Conservation (phyloP, 192 early-diverging fungal species). For the Irineochytrium annulatum region DNA sequence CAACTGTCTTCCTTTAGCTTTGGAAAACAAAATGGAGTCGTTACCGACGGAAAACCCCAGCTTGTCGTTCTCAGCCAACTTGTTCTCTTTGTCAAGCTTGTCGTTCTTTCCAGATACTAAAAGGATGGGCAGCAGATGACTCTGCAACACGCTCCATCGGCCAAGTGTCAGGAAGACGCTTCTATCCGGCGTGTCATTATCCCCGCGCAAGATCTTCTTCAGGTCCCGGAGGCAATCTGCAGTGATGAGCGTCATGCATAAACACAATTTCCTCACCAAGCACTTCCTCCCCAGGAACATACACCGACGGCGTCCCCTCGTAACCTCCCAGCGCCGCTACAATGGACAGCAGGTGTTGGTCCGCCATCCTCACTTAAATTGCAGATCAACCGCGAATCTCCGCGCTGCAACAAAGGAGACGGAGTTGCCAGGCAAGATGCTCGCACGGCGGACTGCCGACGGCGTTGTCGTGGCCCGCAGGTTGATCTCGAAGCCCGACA, state of each 20-base stretch:
- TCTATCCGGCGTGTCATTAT: conserved; percentile 62
- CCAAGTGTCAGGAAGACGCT: conserved; percentile 60
- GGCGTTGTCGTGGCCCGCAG: too few species aligned
- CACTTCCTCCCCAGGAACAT: conserved; percentile 79
- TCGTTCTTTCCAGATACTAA: conserved; percentile 12
- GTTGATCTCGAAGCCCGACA: too few species aligned
- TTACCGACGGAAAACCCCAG: too few species aligned
- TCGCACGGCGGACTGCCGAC: too few species aligned
- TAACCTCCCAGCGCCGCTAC: conserved; percentile 80
- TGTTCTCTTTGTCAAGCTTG: conserved; percentile 14
- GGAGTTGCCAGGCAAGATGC: too few species aligned
- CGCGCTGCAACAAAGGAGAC: too few species aligned
- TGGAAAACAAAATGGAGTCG: too few species aligned
- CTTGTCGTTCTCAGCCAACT: too few species aligned
- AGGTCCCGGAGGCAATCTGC: conserved; percentile 82
- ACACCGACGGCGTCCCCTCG: conserved; percentile 54
- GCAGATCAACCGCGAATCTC: too few species aligned
- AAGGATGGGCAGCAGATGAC: conserved; percentile 73
- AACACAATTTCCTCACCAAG: conserved; percentile 50
- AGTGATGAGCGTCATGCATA: neutral
- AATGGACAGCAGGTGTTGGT: conserved; percentile 68
- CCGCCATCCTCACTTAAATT: too few species aligned
- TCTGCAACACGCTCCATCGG: conserved; percentile 69
- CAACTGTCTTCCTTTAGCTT: conserved; percentile 52
- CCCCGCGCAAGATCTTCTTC: conserved; percentile 76